phyloP scores from a whole-genome alignment of 2,329 filamentous ascomycete species.

The Aspergillus texensis region DNA sequence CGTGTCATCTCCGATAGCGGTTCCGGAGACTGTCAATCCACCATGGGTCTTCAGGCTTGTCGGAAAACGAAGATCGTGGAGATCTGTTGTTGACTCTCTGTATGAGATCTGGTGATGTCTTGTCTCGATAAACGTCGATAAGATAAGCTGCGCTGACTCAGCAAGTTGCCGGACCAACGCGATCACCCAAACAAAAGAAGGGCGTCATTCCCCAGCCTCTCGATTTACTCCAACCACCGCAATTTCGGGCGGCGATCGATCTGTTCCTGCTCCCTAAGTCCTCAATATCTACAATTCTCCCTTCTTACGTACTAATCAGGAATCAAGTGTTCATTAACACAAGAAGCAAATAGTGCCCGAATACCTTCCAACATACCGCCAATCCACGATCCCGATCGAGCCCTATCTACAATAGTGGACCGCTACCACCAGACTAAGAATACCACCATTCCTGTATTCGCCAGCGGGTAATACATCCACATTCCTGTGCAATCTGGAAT shows the following conservation, averaged over 20 bases:
- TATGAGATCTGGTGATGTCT: no score
- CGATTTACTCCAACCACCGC: constrained; percentile 39
- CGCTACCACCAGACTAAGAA: neutral
- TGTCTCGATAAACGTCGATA: constrained; percentile 9
- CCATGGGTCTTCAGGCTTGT: no score
- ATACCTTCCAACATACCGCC: constrained; percentile 3
- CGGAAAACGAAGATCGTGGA: neutral
- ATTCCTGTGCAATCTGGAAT: constrained; percentile 12
- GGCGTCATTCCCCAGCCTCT: constrained; percentile 36
- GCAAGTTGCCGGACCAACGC: constrained; percentile 31
- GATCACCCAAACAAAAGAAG: constrained; percentile 29
- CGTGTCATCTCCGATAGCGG: neutral
- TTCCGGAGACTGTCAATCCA: no score
- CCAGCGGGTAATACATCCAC: constrained; percentile 2
- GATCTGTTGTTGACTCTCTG: no score
- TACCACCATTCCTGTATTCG: neutral
- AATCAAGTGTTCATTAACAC: constrained; percentile 9
- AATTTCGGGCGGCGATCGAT: constrained; percentile 27
- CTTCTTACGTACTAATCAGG: neutral
- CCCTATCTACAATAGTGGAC: constrained; percentile 1
- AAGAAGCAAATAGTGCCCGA: constrained; percentile 4
- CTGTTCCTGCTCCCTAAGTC: constrained; percentile 13
- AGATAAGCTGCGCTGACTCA: constrained; percentile 28
- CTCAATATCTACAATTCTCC: constrained; percentile 10
- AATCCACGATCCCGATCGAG: constrained; percentile 2